phyloP scores from a whole-genome alignment of 2,329 filamentous ascomycete genomes.

The Curvularia sp. region DNA sequence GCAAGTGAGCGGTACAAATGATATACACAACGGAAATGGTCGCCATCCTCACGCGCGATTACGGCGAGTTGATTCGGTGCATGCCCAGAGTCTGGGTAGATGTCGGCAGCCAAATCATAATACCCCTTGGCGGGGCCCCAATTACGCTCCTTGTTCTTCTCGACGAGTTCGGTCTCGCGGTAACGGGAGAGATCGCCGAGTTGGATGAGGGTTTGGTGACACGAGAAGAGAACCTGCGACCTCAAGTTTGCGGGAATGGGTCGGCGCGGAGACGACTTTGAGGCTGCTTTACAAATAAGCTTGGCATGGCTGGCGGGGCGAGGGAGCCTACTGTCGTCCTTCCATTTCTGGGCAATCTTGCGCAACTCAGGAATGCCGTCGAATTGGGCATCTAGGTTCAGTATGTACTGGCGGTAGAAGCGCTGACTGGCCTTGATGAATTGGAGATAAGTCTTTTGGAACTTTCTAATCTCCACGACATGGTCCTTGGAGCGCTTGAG shows the following conservation, averaged over 20 bases:
- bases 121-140: conserved; percentile 84
- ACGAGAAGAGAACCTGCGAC: conserved; percentile 72
- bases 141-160: conserved; percentile 72
- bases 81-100: conserved; percentile 79
- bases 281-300: conserved; percentile 51
- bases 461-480: conserved; percentile 72
- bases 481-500: conserved; percentile 61
- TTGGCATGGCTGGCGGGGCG: not conserved
- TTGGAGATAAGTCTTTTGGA: conserved; percentile 79
- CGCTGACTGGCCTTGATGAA: conserved; percentile 88
- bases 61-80: conserved; percentile 92
- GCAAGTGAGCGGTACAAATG: conserved; percentile 85
- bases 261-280: conserved; percentile 38
- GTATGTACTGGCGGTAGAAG: conserved; percentile 87
- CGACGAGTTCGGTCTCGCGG: conserved; percentile 73
- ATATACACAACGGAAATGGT: conserved; percentile 86
- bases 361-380: conserved; percentile 65
- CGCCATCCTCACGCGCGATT: conserved; percentile 76
- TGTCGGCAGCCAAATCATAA: conserved; percentile 80
- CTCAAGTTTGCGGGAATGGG: conserved; percentile 60
- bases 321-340: conserved; percentile 43
- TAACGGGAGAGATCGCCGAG: conserved; percentile 92
- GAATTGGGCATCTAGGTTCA: conserved; percentile 71
- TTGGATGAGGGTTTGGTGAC: conserved; percentile 82
- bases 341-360: conserved; percentile 59